Evolutionary conservation across 495 filamentous ascomycete species (phyloP).

Genomic region (Talaromyces borbonicus): DNA sequence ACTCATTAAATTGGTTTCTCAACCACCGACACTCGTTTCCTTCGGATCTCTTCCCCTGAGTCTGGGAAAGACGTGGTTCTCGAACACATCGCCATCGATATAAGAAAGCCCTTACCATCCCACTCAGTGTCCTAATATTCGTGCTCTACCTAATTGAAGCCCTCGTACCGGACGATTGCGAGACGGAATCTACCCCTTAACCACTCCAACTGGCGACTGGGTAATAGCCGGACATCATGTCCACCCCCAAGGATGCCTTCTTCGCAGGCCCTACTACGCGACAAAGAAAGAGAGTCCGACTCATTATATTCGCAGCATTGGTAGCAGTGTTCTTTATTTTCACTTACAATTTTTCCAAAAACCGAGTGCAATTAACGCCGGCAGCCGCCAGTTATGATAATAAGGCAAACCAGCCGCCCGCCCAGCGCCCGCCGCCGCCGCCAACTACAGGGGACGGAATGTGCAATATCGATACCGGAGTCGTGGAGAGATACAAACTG

Average conservation of each 20-base stretch:
- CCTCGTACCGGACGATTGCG: no score
- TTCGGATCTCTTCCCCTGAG: not conserved
- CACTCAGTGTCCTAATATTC: not conserved
- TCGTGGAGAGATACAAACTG: conserved; percentile 22
- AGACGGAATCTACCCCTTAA: not conserved
- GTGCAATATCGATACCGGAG: conserved; percentile 25
- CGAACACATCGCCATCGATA: not conserved
- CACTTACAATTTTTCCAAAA: conserved; percentile 5
- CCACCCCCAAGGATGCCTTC: conserved; percentile 2
- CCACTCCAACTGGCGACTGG: not conserved
- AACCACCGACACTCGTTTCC: conserved; percentile 3
- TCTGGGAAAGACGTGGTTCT: not conserved
- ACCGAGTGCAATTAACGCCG: conserved; percentile 1
- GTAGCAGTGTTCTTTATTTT: conserved; percentile 3
- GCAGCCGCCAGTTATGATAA: not conserved
- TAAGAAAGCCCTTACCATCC: not conserved
- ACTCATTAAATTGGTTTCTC: conserved; percentile 1
- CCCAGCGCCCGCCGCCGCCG: not conserved
- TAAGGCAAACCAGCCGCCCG: not conserved
- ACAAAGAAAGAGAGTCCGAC: conserved; percentile 4
- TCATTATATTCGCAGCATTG: not conserved
- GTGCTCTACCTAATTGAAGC: not conserved
- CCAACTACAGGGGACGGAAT: not conserved
- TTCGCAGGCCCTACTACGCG: conserved; percentile 2
- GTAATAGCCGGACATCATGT: not conserved